Base-by-base conservation (phyloP, 176 grass and related monocot genomes). In the Poa pratensis region DNA sequence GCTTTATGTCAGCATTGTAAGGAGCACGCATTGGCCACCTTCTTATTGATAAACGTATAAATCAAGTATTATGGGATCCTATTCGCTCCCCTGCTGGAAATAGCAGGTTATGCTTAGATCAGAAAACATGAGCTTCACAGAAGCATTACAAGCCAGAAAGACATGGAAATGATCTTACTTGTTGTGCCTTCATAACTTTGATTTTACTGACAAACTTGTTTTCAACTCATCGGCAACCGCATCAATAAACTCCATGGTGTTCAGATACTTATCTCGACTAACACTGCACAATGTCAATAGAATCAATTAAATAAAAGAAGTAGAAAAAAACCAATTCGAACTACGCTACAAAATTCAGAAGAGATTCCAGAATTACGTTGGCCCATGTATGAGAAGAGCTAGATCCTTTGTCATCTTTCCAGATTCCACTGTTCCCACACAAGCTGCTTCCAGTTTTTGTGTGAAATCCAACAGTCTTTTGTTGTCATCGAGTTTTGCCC, bases 401-500 rank as follows among this genome's bases (percentile, higher is more conserved):
- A 94, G 90, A 84, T 94, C 90, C 70, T 94, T 94, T 63, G 93
- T 94, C 93, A 94, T 94, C 84, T 94, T 94, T 79, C 93, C 93
- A 67, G 87, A 92, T 79, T 94, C 93, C 32, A 94, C 93, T 42
- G 78, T 74, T 73, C 79, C 93, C 65, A 92, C 79, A 80, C 93
- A 92, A 83, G 93, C 87, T 73, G 90, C 85, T 89, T 92, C 87
- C 35, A 92, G 82, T 23, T 92, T 85, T 75, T 83, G 20, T 14
- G 90, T 86, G 73, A 94, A 92, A 88, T 87, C 87, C 51, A 90
- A 80, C 66, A 92, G 73, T 67, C 84, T 70, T 7, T 40, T 54
- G 68, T 90, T 88, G 75, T 49, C 80, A 81, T 94, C 90, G 2
- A 92, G 85, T 79, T 92, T 94, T 88, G 85, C 93, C 79, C 93